Conservation (phyloP, 768 basidiomycete genomes). For the Kwoniella bestiolae region DNA sequence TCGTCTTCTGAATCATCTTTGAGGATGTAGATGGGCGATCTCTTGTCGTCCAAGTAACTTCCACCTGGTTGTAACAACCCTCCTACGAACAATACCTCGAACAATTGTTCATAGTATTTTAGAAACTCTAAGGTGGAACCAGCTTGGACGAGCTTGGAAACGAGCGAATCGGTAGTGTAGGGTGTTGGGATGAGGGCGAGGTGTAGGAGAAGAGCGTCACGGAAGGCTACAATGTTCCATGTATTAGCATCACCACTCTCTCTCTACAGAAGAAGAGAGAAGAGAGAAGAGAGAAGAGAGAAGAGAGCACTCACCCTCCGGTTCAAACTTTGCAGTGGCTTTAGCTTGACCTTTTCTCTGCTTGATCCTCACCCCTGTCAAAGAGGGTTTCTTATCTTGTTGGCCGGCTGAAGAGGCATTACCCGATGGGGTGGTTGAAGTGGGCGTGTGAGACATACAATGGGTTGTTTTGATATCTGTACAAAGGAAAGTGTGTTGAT, state of each 20-base stretch:
- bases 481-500: background rate
- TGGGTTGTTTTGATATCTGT: slow-evolving; percentile 12
- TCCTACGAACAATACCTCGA: slow-evolving; percentile 93
- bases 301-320: slow-evolving; percentile 46
- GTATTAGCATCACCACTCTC: too few relatives aligned
- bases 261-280: background rate
- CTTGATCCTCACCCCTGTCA: slow-evolving; percentile 56
- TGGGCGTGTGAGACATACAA: slow-evolving; percentile 56
- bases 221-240: slow-evolving; percentile 42
- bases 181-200: slow-evolving; percentile 51
- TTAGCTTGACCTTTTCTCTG: slow-evolving; percentile 56
- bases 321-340: slow-evolving; percentile 56
- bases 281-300: background rate
- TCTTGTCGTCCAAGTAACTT: slow-evolving; percentile 76
- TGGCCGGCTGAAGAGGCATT: slow-evolving; percentile 32
- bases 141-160: slow-evolving; percentile 73
- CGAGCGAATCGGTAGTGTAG: slow-evolving; percentile 46
- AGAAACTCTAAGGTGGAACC: slow-evolving; percentile 91
- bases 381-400: slow-evolving; percentile 50
- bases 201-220: slow-evolving; percentile 54
- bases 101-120: slow-evolving; percentile 96
- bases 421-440: slow-evolving; percentile 41
- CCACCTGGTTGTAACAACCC: slow-evolving; percentile 97
- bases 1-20: slow-evolving; percentile 60
- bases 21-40: slow-evolving; percentile 73